These are phyloP conservation scores for Apiotrichum veenhuisii DNA, from an alignment of 1,284 basidiomycete species.

Conservation along the genomic window DNA sequence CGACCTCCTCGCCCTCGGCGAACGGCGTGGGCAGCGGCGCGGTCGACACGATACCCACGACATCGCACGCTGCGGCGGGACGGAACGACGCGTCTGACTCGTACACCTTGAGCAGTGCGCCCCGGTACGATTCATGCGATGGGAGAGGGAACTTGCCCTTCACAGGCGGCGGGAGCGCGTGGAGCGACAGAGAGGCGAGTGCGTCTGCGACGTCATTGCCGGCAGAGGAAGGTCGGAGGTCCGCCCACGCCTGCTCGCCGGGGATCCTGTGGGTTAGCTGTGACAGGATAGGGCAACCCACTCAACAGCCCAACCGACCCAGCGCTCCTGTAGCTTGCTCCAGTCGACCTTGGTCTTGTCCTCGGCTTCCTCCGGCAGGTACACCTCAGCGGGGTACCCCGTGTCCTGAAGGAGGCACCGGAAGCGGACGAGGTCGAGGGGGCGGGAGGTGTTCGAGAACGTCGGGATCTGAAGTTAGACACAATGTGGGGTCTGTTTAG, in stretches of 20 bases:
- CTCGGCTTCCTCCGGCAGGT: slow-evolving; percentile 27
- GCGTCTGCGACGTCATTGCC: not conserved
- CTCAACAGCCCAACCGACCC: slow-evolving; percentile 50
- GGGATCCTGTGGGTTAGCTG: slow-evolving; percentile 29
- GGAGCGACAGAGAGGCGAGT: not conserved
- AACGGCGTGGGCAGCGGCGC: slow-evolving; percentile 36
- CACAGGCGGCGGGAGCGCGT: slow-evolving; percentile 19
- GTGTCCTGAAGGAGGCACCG: slow-evolving; percentile 48
- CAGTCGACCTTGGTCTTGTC: slow-evolving; percentile 22
- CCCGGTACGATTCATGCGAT: slow-evolving; percentile 26
- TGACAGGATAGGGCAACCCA: slow-evolving; percentile 15
- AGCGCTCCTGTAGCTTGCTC: slow-evolving; percentile 43
- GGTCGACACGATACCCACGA: slow-evolving; percentile 40
- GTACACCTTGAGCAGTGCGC: slow-evolving; percentile 48
- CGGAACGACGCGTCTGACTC: slow-evolving; percentile 36
- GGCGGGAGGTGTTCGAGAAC: slow-evolving; percentile 21
- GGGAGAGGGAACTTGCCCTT: slow-evolving; percentile 39
- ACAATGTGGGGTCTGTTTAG: no score
- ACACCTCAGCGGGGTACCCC: slow-evolving; percentile 48
- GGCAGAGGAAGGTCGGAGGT: not conserved
- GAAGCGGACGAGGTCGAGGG: slow-evolving; percentile 42
- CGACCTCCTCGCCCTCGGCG: slow-evolving; percentile 24
- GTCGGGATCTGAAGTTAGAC: slow-evolving; percentile 27
- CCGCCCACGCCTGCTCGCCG: slow-evolving; percentile 38
- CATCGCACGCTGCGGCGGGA: slow-evolving; percentile 39